Evolutionary conservation across 192 early-diverging fungal species (phyloP).

Genomic region (Linnemannia elongata): DNA sequence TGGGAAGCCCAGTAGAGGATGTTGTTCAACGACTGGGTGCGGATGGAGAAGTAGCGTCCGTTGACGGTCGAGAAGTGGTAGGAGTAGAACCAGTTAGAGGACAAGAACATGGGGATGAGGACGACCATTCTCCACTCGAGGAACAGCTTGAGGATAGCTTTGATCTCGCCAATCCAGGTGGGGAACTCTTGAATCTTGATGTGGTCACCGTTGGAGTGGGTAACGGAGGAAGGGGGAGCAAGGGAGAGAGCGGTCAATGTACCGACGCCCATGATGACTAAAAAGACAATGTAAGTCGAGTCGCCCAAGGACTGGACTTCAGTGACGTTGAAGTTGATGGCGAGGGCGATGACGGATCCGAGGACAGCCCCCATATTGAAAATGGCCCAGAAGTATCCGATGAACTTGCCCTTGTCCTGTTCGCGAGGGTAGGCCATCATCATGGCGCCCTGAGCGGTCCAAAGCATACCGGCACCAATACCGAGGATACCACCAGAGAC

Average conservation of each 20-base stretch:
- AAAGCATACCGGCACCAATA: slow-evolving; percentile 80
- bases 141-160: slow-evolving; percentile 71
- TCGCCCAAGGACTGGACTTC: slow-evolving; percentile 66
- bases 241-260: slow-evolving; percentile 69
- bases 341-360: slow-evolving; percentile 82
- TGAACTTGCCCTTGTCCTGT: slow-evolving; percentile 84
- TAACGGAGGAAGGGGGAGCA: slow-evolving; percentile 69
- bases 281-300: slow-evolving; percentile 83
- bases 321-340: slow-evolving; percentile 72
- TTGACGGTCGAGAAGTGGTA: slow-evolving; percentile 76
- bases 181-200: slow-evolving; percentile 80
- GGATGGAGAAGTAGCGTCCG: slow-evolving; percentile 74
- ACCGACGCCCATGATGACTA: slow-evolving; percentile 76
- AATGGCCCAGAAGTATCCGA: slow-evolving; percentile 90
- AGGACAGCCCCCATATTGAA: slow-evolving; percentile 87
- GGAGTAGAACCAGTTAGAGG: slow-evolving; percentile 87
- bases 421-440: slow-evolving; percentile 90
- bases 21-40: slow-evolving; percentile 81
- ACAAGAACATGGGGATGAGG: slow-evolving; percentile 77
- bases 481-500: slow-evolving; percentile 85
- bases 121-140: slow-evolving; percentile 75
- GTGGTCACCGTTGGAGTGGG: slow-evolving; percentile 76
- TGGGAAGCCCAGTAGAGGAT: slow-evolving; percentile 84
- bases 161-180: slow-evolving; percentile 68
- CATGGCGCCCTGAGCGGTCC: slow-evolving; percentile 86